phyloP scores from a whole-genome alignment of 371 early-diverging fungal genomes.

The Mortierella sp. region DNA sequence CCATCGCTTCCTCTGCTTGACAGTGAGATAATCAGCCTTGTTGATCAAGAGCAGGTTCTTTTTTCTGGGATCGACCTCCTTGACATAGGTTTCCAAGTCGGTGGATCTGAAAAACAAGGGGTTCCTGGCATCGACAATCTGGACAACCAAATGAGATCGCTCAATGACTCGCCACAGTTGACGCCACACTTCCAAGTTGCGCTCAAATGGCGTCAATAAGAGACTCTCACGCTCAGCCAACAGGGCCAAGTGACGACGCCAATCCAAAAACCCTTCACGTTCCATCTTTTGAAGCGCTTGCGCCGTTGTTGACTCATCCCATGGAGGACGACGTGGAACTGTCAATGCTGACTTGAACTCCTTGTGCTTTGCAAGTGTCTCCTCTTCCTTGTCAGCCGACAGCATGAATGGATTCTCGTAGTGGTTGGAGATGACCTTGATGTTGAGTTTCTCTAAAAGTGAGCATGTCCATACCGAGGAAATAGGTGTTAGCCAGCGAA shows the following conservation, averaged over 20 bases:
- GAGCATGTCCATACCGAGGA: too few relatives aligned
- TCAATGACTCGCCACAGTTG: constrained; percentile 99
- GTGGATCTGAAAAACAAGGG: constrained; percentile 94
- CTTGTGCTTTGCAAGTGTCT: constrained; percentile 78
- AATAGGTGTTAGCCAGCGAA: too few relatives aligned
- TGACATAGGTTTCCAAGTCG: constrained; percentile 94
- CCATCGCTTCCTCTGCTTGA: constrained; percentile 81
- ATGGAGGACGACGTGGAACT: constrained; percentile 90
- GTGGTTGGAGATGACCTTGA: constrained; percentile 83
- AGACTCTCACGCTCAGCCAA: constrained; percentile 87
- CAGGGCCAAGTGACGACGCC: constrained; percentile 90
- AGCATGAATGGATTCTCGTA: constrained; percentile 87
- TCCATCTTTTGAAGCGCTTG: constrained; percentile 86
- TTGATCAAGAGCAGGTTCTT: constrained; percentile 90
- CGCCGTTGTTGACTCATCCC: constrained; percentile 89
- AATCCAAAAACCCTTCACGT: constrained; percentile 88
- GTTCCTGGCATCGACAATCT: constrained; percentile 99
- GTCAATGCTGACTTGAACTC: constrained; percentile 77
- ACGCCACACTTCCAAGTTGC: constrained; percentile 99
- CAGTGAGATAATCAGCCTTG: constrained; percentile 97
- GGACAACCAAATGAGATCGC: constrained; percentile 95
- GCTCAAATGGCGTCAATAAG: constrained; percentile 97
- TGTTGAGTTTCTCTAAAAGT: constrained; percentile 78
- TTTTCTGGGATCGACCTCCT: constrained; percentile 87
- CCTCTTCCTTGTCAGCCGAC: constrained; percentile 80